A percentile compares a stretch with the other conserved stretches of the same genome.
These are phyloP conservation scores for Xylariaceae sp. DNA, from an alignment of 2,329 filamentous ascomycete genomes.

Conservation along the genomic window DNA sequence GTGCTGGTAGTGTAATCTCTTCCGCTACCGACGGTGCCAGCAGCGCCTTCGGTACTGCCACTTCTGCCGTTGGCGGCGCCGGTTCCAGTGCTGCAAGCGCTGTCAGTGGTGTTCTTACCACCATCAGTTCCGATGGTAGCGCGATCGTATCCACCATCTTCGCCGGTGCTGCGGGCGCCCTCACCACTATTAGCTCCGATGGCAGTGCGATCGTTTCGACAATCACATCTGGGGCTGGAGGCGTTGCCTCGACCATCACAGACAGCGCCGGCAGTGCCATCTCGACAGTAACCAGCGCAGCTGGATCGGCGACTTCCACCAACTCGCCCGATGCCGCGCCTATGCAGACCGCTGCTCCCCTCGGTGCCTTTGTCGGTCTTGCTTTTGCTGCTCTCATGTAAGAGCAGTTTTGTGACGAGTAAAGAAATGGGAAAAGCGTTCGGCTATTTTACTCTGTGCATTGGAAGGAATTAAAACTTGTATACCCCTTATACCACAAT, in stretches of 20 bases:
- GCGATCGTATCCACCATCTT: not conserved
- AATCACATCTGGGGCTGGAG: not conserved
- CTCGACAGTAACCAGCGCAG: slow-evolving; percentile 24
- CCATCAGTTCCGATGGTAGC: not conserved
- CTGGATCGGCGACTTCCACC: not conserved
- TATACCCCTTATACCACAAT: too few species aligned
- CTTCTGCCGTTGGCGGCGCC: not conserved
- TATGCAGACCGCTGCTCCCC: not conserved
- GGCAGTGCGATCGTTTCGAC: not conserved
- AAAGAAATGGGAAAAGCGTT: too few species aligned
- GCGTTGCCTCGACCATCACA: not conserved
- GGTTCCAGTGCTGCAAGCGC: not conserved
- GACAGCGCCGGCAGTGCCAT: not conserved
- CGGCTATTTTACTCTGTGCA: too few species aligned
- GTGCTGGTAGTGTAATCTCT: not conserved
- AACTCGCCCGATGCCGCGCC: not conserved
- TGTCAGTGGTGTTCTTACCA: not conserved
- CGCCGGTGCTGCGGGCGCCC: not conserved
- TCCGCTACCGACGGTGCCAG: not conserved
- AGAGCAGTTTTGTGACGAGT: too few species aligned
- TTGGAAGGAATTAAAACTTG: too few species aligned
- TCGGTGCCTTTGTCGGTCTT: not conserved
- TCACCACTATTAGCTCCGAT: not conserved
- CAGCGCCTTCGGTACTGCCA: not conserved
- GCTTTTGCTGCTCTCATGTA: not conserved